Percentiles rank a stretch among this genome's conserved stretches.
Conservation (phyloP, 2,329 filamentous ascomycete species). For the Colletotrichum sp. region DNA sequence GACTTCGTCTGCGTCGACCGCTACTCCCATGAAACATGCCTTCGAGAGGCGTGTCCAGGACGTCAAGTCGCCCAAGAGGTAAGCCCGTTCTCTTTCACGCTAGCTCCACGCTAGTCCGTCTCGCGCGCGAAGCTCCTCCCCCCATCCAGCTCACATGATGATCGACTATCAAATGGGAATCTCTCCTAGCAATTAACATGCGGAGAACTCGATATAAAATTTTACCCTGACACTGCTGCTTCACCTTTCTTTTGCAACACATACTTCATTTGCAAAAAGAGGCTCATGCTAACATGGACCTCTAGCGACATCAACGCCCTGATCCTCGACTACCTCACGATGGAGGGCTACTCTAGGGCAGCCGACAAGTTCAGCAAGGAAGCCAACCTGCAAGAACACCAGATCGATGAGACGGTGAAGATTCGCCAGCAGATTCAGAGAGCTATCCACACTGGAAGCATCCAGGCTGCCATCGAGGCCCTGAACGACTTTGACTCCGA, state of each 20-base stretch:
- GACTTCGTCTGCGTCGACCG: constrained; percentile 76
- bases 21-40: constrained; percentile 71
- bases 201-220: constrained; percentile 84
- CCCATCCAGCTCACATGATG: constrained; percentile 63
- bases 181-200: constrained; percentile 94
- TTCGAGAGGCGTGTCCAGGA: constrained; percentile 86
- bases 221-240: constrained; percentile 62
- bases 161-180: constrained; percentile 98
- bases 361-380: constrained; percentile 94
- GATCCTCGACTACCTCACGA: constrained; percentile 96
- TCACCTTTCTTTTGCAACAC: not conserved
- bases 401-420: constrained; percentile 75
- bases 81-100: constrained; percentile 44
- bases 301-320: constrained; percentile 90
- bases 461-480: constrained; percentile 82
- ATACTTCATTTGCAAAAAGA: not conserved
- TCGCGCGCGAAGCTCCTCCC: constrained; percentile 12
- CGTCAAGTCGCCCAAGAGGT: constrained; percentile 90
- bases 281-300: constrained; percentile 29
- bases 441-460: constrained; percentile 84
- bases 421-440: constrained; percentile 83
- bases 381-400: constrained; percentile 81
- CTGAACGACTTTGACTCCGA: constrained; percentile 91
- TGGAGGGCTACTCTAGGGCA: constrained; percentile 91
- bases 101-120: constrained; percentile 8